Conservation (phyloP, 331 rosid genomes). For the Pyracantha coccinea region DNA sequence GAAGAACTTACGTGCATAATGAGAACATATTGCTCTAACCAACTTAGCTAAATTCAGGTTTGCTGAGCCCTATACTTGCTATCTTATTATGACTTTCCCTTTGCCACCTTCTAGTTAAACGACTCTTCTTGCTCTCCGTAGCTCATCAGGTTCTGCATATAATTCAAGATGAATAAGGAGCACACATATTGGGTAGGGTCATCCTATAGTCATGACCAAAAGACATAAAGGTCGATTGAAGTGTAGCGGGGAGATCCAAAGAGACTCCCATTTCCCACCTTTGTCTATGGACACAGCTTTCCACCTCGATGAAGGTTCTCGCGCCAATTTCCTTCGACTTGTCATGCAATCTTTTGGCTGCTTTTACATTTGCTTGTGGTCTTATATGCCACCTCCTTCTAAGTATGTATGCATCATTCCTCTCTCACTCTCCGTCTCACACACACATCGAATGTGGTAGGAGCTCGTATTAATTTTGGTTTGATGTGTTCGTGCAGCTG, state of each 20-base stretch:
- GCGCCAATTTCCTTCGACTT: conserved; percentile 31
- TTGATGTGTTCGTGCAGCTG: conserved; percentile 24
- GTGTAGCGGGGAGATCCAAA: neutral
- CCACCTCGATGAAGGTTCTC: conserved; percentile 33
- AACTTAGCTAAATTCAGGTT: no score
- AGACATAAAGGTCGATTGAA: neutral
- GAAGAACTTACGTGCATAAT: no score
- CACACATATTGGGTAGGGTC: neutral
- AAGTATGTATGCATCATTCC: conserved; percentile 2
- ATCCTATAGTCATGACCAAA: neutral
- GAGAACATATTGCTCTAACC: no score
- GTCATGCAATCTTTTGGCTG: conserved; percentile 45
- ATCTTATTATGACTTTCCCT: neutral
- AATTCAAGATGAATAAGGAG: conserved; percentile 1
- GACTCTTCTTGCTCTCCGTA: neutral
- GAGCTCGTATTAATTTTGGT: neutral
- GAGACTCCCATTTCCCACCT: neutral
- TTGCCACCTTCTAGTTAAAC: neutral
- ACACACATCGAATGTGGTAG: neutral
- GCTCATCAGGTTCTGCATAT: neutral
- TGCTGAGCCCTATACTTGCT: no score
- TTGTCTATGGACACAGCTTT: conserved; percentile 49
- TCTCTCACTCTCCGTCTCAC: neutral
- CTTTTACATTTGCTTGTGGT: conserved; percentile 74
- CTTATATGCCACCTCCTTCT: conserved; percentile 21